Conservation (phyloP, 345 rosid species). For the Cardamine resedifolia region DNA sequence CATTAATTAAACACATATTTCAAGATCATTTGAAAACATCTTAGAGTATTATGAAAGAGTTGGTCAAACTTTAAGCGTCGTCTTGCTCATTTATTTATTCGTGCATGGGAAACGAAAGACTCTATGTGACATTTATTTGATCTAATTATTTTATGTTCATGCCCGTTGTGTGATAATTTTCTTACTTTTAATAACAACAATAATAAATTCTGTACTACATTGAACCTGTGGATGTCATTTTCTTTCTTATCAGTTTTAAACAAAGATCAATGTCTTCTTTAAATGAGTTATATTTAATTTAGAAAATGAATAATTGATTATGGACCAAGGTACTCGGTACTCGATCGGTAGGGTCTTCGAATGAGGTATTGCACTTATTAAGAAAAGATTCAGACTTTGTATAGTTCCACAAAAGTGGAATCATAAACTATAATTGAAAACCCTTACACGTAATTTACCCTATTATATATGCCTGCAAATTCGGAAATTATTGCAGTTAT, state of each 20-base stretch:
- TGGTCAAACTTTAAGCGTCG: not conserved
- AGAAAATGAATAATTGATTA: not conserved
- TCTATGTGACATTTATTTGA: not conserved
- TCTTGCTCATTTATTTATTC: not conserved
- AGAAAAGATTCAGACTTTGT: constrained; percentile 20
- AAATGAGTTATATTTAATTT: not conserved
- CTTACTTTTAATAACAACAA: not conserved
- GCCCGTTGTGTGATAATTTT: not conserved
- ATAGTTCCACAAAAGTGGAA: constrained; percentile 34
- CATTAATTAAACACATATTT: not conserved
- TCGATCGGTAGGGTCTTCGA: constrained; percentile 22
- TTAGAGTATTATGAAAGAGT: not conserved
- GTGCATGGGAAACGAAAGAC: constrained; percentile 9
- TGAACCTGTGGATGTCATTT: not conserved
- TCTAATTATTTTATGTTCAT: not conserved
- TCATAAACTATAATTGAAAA: not conserved
- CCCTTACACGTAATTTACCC: constrained; percentile 7
- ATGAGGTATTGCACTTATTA: constrained; percentile 26
- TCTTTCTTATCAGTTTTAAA: not conserved
- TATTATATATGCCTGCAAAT: constrained; percentile 10
- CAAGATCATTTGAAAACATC: not conserved
- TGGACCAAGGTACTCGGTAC: constrained; percentile 1
- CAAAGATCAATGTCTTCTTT: not conserved
- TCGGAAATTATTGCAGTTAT: not conserved
- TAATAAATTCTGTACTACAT: not conserved